Base-by-base conservation (phyloP, 305 asterid genomes). In the Lippia alba region DNA sequence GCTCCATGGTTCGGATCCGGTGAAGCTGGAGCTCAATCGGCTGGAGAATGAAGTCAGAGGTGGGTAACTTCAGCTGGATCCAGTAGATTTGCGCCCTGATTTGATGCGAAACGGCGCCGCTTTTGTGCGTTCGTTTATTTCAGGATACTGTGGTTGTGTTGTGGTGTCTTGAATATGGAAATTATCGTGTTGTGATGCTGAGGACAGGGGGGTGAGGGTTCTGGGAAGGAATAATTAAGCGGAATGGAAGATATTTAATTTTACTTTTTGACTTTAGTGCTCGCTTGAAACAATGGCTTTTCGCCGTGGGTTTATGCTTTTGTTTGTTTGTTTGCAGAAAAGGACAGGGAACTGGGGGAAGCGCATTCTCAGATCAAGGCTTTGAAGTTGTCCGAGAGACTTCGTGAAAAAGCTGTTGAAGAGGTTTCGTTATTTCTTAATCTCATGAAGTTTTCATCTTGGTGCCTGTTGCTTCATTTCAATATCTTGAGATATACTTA, bases 1-100 rank as follows among this genome's bases (percentile, higher is more conserved):
- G 74, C 96, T 94, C 60, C 99, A 94, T 75, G 99, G 99, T 16
- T 94, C 97, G 89, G 99, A 94, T 94, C 99, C 99, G 87, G 97
- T 94, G 82, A 91, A 84, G 89, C 14, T 94, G 78, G 99, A 94
- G 87, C 99, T 94, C 76, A 94, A 89, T 86, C 92, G 99, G 56
- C 92, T 94, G 63, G 99, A 94, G 88, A 94, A 94, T 61, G 99
- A 89, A 83, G 90, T 89, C 83, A 88, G 96, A 89, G 97, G 99
- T 94, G 55, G 56, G 91, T 83, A 76, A 72, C 77, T 57, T 15
- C 75, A 54, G 88, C 84, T 87, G 86, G 88, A 89, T 89, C 84
- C 89, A 58, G 84, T 79, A 80, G 85, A 86, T 86, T 77, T 70
- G 76, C 50, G 74, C 66, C 64, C 73, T 68, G 86, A 79, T 70